Conservation (phyloP, 1,284 basidiomycete species). For the Cystobasidium sp. region DNA sequence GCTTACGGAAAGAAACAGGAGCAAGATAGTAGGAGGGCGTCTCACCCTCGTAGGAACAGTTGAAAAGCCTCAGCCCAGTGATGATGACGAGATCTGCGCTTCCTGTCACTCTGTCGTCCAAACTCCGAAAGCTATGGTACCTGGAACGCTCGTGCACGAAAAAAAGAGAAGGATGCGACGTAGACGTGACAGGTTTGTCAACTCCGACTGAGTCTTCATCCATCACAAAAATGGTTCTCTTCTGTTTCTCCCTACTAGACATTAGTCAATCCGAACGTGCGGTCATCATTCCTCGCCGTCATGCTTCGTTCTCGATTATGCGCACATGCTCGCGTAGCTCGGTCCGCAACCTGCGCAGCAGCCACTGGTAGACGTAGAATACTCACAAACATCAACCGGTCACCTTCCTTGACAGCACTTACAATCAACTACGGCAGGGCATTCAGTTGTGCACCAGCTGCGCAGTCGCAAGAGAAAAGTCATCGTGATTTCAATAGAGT, state of each 20-base stretch:
- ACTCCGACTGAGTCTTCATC: neutral
- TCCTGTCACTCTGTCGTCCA: neutral
- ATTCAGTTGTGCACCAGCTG: no score
- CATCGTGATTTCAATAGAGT: neutral
- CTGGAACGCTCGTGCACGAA: neutral
- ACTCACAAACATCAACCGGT: no score
- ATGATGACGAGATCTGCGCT: neutral
- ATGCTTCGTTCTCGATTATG: constrained; percentile 1
- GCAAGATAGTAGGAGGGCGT: no score
- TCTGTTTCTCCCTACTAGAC: neutral
- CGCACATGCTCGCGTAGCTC: neutral
- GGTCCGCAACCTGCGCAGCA: neutral
- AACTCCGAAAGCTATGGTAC: neutral
- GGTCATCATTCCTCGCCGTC: no score
- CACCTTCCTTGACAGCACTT: no score
- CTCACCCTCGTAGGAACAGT: no score
- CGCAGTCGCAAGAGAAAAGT: neutral
- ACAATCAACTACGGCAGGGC: no score
- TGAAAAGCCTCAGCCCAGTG: no score
- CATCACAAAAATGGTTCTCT: neutral
- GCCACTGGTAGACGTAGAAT: no score
- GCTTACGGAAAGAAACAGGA: no score
- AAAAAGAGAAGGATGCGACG: constrained; percentile 7
- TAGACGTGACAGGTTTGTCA: constrained; percentile 11
- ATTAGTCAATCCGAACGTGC: neutral